These are phyloP conservation scores for Xylaria multiplex DNA, from an alignment of 2,329 filamentous ascomycete genomes.

Conservation along the genomic window DNA sequence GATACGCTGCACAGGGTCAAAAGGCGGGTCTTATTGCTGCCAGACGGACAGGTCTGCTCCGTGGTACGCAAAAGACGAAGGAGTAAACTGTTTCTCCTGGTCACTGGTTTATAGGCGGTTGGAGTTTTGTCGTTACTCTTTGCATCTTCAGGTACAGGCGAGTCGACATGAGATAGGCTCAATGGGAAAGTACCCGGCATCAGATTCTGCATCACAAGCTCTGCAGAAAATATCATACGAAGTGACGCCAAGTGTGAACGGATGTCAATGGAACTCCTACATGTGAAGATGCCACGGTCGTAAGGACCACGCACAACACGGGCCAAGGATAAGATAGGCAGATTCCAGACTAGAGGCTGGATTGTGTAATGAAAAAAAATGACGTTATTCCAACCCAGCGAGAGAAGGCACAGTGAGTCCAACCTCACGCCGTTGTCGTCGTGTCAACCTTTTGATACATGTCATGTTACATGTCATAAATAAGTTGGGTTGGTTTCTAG, in stretches of 20 bases:
- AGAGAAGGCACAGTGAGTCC: background rate
- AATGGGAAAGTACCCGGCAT: slow-evolving; percentile 53
- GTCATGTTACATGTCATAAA: background rate
- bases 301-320: slow-evolving; percentile 32
- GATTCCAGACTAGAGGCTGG: slow-evolving; percentile 32
- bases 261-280: slow-evolving; percentile 29
- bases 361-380: slow-evolving; percentile 38
- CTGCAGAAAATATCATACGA: slow-evolving; percentile 29
- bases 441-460: background rate
- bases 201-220: slow-evolving; percentile 41
- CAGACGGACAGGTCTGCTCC: slow-evolving; percentile 98
- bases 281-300: slow-evolving; percentile 33
- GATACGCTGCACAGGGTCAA: slow-evolving; percentile 97
- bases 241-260: slow-evolving; percentile 39
- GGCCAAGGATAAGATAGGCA: slow-evolving; percentile 32
- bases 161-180: slow-evolving; percentile 52
- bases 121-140: slow-evolving; percentile 72
- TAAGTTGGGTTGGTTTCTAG: background rate
- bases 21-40: slow-evolving; percentile 99
- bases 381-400: slow-evolving; percentile 27
- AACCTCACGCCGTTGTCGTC: background rate
- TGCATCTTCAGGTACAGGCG: slow-evolving; percentile 64
- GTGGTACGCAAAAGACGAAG: slow-evolving; percentile 99
- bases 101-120: slow-evolving; percentile 63
- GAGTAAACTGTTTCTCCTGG: slow-evolving; percentile 70